Evolutionary conservation across 108 stramenopile species (phyloP).

Genomic region (Mayamaea pseudoterrestris): DNA sequence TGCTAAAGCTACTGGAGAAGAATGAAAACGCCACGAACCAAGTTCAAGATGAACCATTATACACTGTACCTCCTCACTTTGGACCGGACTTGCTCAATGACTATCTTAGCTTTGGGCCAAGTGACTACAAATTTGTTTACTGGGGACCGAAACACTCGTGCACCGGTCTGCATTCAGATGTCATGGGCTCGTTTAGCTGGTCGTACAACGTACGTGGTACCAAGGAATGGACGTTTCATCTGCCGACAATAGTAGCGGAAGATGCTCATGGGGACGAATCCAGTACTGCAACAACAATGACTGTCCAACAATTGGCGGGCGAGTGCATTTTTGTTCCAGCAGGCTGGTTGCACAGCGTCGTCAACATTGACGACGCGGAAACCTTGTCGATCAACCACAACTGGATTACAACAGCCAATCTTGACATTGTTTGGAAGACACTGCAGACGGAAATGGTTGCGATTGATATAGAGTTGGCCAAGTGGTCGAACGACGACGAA

Average conservation of each 20-base stretch:
- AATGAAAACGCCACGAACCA: background rate
- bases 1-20: constrained; percentile 13
- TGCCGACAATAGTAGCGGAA: background rate
- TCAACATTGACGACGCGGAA: constrained; percentile 56
- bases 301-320: constrained; percentile 50
- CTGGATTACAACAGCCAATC: constrained; percentile 58
- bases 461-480: constrained; percentile 40
- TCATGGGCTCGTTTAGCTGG: constrained; percentile 80
- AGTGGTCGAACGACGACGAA: constrained; percentile 34
- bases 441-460: constrained; percentile 36
- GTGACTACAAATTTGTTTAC: constrained; percentile 80
- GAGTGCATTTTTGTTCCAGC: constrained; percentile 76
- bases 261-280: background rate
- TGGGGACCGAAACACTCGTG: constrained; percentile 59
- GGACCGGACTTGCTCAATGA: constrained; percentile 46
- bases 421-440: constrained; percentile 41
- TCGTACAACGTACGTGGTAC: constrained; percentile 68
- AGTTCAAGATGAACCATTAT: constrained; percentile 15
- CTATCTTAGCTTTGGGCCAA: constrained; percentile 25
- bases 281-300: constrained; percentile 11
- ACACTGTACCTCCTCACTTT: constrained; percentile 34
- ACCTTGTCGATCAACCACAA: constrained; percentile 83
- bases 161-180: constrained; percentile 76
- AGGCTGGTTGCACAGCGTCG: constrained; percentile 72
- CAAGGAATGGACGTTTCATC: constrained; percentile 73